Evolutionary conservation across 2,329 filamentous ascomycete genomes (phyloP).

Genomic region (Paecilomyces variotii): DNA sequence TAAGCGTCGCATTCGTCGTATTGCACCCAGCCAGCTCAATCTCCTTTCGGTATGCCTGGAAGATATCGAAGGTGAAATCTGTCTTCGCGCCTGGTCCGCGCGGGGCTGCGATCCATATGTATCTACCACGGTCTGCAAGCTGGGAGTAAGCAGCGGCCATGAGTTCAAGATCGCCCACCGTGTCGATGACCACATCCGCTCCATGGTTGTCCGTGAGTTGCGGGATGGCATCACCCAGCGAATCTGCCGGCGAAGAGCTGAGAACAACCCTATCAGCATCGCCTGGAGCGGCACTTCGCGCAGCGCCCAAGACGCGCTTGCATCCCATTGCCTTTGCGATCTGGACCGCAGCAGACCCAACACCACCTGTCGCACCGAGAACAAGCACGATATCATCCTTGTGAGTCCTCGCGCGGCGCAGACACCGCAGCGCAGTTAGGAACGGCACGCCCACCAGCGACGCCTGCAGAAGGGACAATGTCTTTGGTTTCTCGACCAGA

Average conservation of each 20-base stretch:
- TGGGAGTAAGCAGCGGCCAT: conserved; percentile 15
- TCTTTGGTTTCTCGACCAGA: conserved; percentile 13
- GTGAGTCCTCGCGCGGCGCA: conserved; percentile 13
- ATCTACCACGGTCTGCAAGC: conserved; percentile 15
- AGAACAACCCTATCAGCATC: background rate
- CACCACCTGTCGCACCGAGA: conserved; percentile 18
- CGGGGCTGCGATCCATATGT: conserved; percentile 2
- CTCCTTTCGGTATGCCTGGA: conserved; percentile 13
- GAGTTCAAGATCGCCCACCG: conserved; percentile 18
- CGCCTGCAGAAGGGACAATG: conserved; percentile 16
- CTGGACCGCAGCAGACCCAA: conserved; percentile 18
- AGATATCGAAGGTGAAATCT: conserved; percentile 9
- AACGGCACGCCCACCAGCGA: conserved; percentile 20
- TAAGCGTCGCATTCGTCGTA: conserved; percentile 6
- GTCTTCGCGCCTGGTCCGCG: conserved; percentile 3
- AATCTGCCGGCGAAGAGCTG: background rate
- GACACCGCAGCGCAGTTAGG: conserved; percentile 16
- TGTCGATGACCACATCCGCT: conserved; percentile 17
- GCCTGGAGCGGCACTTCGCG: conserved; percentile 5
- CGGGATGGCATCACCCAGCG: conserved; percentile 1
- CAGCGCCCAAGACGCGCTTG: conserved; percentile 15
- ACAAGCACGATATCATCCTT: conserved; percentile 20
- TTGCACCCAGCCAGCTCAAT: conserved; percentile 13
- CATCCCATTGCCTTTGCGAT: conserved; percentile 17
- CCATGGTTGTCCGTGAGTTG: conserved; percentile 8